A percentile compares a stretch with the other conserved stretches of the same genome.
These are phyloP conservation scores for Cercospora sojina DNA, from an alignment of 2,329 filamentous ascomycete genomes.

Conservation along the genomic window DNA sequence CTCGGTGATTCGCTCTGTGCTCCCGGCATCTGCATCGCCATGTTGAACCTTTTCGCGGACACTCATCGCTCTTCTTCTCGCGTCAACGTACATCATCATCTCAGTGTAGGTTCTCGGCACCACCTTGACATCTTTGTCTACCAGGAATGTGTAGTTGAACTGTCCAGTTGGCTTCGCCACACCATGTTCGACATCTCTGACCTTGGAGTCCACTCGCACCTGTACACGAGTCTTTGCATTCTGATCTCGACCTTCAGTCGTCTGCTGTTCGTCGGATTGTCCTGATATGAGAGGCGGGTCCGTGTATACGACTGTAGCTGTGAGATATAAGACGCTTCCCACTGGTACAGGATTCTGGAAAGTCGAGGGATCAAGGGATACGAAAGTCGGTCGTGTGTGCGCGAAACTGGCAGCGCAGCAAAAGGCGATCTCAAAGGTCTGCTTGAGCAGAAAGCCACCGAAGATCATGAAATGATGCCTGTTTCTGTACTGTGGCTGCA, in stretches of 20 bases:
- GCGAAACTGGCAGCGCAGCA: constrained; percentile 71
- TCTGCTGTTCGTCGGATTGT: constrained; percentile 37
- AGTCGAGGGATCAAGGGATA: constrained; percentile 70
- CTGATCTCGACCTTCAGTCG: constrained; percentile 31
- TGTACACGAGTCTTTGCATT: constrained; percentile 61
- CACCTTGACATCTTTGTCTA: constrained; percentile 63
- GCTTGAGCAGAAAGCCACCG: constrained; percentile 70
- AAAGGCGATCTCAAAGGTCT: constrained; percentile 74
- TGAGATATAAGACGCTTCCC: constrained; percentile 71
- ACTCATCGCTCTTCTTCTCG: constrained; percentile 55
- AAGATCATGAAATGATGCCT: constrained; percentile 75
- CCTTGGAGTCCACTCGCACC: constrained; percentile 69
- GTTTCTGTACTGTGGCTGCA: constrained; percentile 67
- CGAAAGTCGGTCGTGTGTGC: constrained; percentile 67
- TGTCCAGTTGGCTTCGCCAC: constrained; percentile 67
- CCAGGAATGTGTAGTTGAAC: constrained; percentile 73
- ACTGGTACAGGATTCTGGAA: constrained; percentile 75
- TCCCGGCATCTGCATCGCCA: constrained; percentile 34
- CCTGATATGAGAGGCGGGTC: constrained; percentile 56
- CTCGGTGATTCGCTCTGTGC: constrained; percentile 34
- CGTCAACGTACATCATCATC: constrained; percentile 66
- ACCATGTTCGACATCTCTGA: constrained; percentile 69
- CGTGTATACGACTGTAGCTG: constrained; percentile 69
- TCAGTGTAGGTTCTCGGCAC: constrained; percentile 64
- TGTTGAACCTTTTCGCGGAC: constrained; percentile 47